Conservation (phyloP, 1,139 yeast species). For the Candida labiduridarum region DNA sequence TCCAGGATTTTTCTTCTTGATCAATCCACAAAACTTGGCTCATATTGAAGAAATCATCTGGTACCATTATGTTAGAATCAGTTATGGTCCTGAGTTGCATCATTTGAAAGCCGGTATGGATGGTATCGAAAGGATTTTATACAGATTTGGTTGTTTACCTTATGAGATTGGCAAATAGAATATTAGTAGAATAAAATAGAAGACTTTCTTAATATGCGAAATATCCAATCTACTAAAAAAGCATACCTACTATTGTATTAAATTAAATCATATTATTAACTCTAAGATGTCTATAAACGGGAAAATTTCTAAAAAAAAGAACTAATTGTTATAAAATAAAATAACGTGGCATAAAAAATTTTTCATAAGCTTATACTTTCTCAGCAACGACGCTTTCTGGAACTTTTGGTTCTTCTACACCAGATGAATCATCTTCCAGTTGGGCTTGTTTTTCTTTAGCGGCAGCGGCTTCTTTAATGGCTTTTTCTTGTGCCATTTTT, state of each 20-base stretch:
- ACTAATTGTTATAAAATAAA: background rate
- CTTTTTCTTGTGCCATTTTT: slow-evolving; percentile 29
- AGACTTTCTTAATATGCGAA: background rate
- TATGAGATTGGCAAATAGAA: background rate
- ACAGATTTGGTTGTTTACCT: slow-evolving; percentile 45
- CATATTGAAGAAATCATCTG: slow-evolving; percentile 63
- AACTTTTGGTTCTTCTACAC: background rate
- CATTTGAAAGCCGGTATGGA: slow-evolving; percentile 63
- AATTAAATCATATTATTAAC: background rate
- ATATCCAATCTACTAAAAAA: background rate
- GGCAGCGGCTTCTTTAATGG: slow-evolving; percentile 15
- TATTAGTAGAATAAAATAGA: background rate
- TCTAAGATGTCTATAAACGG: background rate
- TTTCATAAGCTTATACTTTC: slow-evolving; percentile 10
- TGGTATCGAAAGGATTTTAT: slow-evolving; percentile 60
- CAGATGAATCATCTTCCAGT: background rate
- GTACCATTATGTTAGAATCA: slow-evolving; percentile 64
- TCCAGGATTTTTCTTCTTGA: slow-evolving; percentile 68
- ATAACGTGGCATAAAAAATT: no score
- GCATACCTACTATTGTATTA: background rate
- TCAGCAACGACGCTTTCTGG: slow-evolving; percentile 11
- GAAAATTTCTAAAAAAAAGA: background rate
- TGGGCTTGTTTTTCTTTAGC: slow-evolving; percentile 1
- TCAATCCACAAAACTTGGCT: slow-evolving; percentile 65
- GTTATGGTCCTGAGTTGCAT: slow-evolving; percentile 65